phyloP scores from a whole-genome alignment of 805 yeast species.

The Saccharomycopsis fibuligera region DNA sequence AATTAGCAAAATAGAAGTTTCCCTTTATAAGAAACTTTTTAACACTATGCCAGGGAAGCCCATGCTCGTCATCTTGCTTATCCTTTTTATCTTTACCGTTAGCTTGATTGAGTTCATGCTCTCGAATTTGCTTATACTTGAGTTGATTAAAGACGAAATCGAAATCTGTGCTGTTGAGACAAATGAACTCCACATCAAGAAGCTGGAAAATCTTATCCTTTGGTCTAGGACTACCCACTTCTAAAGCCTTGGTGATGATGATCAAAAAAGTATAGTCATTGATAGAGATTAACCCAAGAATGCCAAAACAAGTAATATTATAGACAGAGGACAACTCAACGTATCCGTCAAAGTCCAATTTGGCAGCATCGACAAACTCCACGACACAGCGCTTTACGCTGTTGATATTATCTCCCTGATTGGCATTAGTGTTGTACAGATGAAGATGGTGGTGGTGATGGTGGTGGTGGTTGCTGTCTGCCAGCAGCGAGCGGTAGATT shows the following conservation, averaged over 20 bases:
- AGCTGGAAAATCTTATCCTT: conserved; percentile 48
- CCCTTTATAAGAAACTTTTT: conserved; percentile 75
- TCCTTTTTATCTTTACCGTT: conserved; percentile 21
- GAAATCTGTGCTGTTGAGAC: conserved; percentile 50
- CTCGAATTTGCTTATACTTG: conserved; percentile 9
- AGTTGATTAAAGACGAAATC: conserved; percentile 34
- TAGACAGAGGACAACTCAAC: conserved; percentile 35
- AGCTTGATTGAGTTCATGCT: conserved; percentile 7
- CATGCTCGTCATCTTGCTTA: conserved; percentile 33
- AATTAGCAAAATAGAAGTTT: conserved; percentile 81
- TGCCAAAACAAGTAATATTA: conserved; percentile 39
- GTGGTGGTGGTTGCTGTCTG: background rate
- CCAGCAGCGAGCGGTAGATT: conserved; percentile 1
- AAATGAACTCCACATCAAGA: conserved; percentile 57
- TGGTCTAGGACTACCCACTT: conserved; percentile 55
- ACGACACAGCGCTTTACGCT: conserved; percentile 34
- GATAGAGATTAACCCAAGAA: conserved; percentile 53
- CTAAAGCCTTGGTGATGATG: conserved; percentile 46
- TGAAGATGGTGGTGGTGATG: conserved; percentile 27
- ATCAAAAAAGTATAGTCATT: conserved; percentile 52
- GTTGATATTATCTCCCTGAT: conserved; percentile 24
- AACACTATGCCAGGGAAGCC: conserved; percentile 77
- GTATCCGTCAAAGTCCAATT: conserved; percentile 35
- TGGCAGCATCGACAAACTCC: conserved; percentile 43
- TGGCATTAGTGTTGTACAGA: conserved; percentile 24